Evolutionary conservation across 163 green algal species (phyloP), one percentile per base, ranked within the genome.

Genomic region (Scenedesmus sp.): DNA sequence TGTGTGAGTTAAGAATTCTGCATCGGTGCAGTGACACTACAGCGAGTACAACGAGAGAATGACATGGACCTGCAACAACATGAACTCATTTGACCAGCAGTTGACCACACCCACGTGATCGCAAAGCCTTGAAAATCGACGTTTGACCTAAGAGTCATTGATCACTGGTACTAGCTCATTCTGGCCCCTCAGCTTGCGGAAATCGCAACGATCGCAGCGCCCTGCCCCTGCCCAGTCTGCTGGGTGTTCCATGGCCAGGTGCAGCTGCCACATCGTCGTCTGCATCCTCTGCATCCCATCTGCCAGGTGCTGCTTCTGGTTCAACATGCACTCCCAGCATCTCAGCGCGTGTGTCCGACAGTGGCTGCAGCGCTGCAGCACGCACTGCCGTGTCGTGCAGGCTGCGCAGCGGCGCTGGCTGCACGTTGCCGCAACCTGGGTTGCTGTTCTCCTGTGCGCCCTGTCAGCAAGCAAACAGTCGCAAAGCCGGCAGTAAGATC

Each of bases 291-390:
- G 44, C 82, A 53, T 87, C 82, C n/a, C 18, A 61, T 78, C 26
- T 42, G 68, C 40, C 61, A 46, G 68, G 61, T 70, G 44, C 68
- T 35, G 22, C 85, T 15, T 49, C 46, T 43, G 68, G 85, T 16
- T 85, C 86, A n/a, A 90, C n/a, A 3, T 22, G 20, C 35, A 91
- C 86, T 16, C 76, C 76, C 53, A 91, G 86, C 53, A 86, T 2
- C 49, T 79, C 86, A 20, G 86, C 86, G 3, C 86, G 51, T 1
- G 33, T 40, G 7, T 65, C 44, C 0, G 86, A 91, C 24, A 91
- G 68, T 35, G 86, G 86, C 76, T 80, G 86, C 37, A 91, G 53
- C 43, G 51, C 86, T 59, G 76, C 73, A 33, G 86, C 76, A 30
- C 76, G 44, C n/a, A 49, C 53, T 1, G 5, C 37, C 3, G 20